Percentiles rank a stretch among this genome's conserved stretches.
Evolutionary conservation across 1,139 yeast species (phyloP).

Genomic region (Geotrichum armillariae): DNA sequence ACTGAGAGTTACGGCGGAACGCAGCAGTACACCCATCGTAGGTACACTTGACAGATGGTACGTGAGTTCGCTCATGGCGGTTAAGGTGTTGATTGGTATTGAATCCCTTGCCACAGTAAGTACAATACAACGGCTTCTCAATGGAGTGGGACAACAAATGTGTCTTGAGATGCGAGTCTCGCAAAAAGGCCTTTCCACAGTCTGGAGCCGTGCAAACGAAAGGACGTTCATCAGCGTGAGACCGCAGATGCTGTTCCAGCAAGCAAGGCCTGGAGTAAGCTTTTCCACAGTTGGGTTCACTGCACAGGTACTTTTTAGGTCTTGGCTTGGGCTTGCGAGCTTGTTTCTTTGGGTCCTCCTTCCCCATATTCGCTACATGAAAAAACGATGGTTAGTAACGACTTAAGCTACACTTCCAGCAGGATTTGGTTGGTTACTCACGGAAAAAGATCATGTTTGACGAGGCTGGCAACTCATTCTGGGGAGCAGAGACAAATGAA

Average conservation of each 20-base stretch:
- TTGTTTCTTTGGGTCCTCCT: constrained; percentile 1
- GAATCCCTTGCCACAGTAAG: constrained; percentile 79
- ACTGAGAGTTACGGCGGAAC: constrained; percentile 76
- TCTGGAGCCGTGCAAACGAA: constrained; percentile 55
- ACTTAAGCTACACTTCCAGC: background rate
- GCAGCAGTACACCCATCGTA: constrained; percentile 61
- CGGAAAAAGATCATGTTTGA: constrained; percentile 3
- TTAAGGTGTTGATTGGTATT: constrained; percentile 78
- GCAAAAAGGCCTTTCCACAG: constrained; percentile 66
- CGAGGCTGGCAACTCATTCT: constrained; percentile 1
- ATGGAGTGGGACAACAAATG: constrained; percentile 61
- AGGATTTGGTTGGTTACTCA: constrained; percentile 5
- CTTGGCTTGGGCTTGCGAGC: constrained; percentile 37
- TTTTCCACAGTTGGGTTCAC: constrained; percentile 65
- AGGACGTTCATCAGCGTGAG: constrained; percentile 81
- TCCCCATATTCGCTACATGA: background rate
- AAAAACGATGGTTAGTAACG: background rate
- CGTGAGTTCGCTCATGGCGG: constrained; percentile 79
- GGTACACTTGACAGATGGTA: constrained; percentile 63
- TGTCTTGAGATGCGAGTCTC: constrained; percentile 77
- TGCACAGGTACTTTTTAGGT: constrained; percentile 61
- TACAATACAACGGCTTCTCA: constrained; percentile 76
- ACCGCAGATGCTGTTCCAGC: constrained; percentile 69
- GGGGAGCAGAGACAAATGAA: background rate
- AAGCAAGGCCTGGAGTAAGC: constrained; percentile 80